Evolutionary conservation across 305 asterid genomes (phyloP).

Genomic region (Fraxinus greggii): DNA sequence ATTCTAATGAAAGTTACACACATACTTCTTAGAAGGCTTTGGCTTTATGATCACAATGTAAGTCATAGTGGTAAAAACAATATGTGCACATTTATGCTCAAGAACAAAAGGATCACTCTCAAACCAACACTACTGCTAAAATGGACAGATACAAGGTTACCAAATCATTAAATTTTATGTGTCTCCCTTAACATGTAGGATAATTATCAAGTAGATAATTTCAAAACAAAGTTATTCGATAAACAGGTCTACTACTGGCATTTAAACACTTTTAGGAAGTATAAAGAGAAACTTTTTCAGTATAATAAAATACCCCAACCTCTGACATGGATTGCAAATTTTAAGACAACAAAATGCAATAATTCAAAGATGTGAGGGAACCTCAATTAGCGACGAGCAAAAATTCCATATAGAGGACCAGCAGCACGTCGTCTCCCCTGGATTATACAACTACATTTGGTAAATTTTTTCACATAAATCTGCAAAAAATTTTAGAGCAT

Average conservation of each 20-base stretch:
- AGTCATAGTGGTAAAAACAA: neutral
- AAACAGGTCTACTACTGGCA: neutral
- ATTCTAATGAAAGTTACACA: neutral
- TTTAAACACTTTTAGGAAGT: neutral
- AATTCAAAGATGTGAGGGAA: neutral
- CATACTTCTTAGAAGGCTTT: neutral
- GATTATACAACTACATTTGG: constrained; percentile 23
- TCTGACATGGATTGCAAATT: neutral
- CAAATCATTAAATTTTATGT: neutral
- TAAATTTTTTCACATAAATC: constrained; percentile 7
- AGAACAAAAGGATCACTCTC: neutral
- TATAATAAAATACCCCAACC: neutral
- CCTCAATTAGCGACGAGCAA: constrained; percentile 51
- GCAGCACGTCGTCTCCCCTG: constrained; percentile 52
- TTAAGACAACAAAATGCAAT: neutral
- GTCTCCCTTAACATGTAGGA: neutral
- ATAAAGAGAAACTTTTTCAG: neutral
- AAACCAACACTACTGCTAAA: neutral
- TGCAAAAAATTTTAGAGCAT: constrained; percentile 8
- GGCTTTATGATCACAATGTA: neutral
- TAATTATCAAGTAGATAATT: neutral
- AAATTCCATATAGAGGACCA: constrained; percentile 53
- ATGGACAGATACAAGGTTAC: neutral
- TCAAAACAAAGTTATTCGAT: neutral
- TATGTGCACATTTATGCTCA: neutral